Evolutionary conservation across 768 basidiomycete species (phyloP), one percentile per base, ranked within the genome.

Genomic region (Tricholoma sp.): DNA sequence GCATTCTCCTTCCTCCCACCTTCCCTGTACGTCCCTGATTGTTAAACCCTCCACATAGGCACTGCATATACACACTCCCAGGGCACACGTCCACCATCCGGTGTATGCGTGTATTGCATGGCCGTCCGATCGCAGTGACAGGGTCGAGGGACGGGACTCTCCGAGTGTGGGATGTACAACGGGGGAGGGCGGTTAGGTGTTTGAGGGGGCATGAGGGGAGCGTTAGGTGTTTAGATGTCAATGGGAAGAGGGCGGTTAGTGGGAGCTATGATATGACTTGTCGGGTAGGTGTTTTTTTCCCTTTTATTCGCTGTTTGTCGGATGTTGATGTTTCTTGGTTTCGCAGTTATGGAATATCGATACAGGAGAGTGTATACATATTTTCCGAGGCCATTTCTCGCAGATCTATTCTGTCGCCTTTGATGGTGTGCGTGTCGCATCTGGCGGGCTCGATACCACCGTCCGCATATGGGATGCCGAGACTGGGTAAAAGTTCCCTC

Each of bases 231-330:
- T 73, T 98, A 29, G 96, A 98, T 69, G 86, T 94, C 10, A 87
- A 83, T 62, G 96, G 93, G 22, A 85, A 85, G 60, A 79, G 75
- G 62, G 87, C 88, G 11, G 94, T 94, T 35, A 94, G 91, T 63
- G 96, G 94, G 32, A 94, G 94, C 68, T 98, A 99, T 70, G 96
- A 99, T 69, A 78, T 81, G 46, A 94, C 87, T 16, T 90, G 88
- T 64, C 80, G 94, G 60, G 90, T 96, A 49, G 83, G 73, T 29
- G 32, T 46, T 22, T 43, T 18, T 2, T 43, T 27, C 9, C 19
- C 27, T 57, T 14, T 35, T 10, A 4, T 10, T 35, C 4, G 39
- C 3, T 41, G 39, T 41, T 18, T 11, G 3, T 3, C 54, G 47
- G 34, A 45, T 14, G 34, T 24, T 34, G 8, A 51, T 63, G 24